Evolutionary conservation across 768 basidiomycete genomes (phyloP), one percentile per base, ranked within the genome.

Genomic region (Rhodocollybia butyracea): DNA sequence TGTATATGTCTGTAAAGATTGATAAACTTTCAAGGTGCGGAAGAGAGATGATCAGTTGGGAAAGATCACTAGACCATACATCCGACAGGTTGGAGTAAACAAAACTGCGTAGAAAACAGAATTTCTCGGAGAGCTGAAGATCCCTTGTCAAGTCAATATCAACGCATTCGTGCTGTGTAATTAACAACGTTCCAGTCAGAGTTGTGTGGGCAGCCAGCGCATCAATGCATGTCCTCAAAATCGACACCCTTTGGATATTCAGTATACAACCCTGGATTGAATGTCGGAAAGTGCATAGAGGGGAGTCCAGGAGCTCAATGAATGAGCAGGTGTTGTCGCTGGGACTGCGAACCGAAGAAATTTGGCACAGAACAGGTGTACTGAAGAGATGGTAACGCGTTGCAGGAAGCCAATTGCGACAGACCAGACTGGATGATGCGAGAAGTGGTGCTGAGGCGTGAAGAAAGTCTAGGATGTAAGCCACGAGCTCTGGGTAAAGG

Each of bases 321-420:
- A 54, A 54, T 8, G 39, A 4, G 2, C 19, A 19, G 5, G 39
- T 54, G 42, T 54, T 54, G 21, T 54, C 39, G 31, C 43, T 54
- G 39, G 52, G 38, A 32, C 40, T 32, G 30, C 52, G 52, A 24
- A 11, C 39, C n/a, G 43, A 30, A 19, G 52, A 54, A 27, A 42
- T 11, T 21, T 54, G 39, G 21, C 43, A 54, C 39, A 54, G 24
- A 24, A 54, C 52, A 19, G 52, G 52, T 41, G 22, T 54, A 13
- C 52, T 38, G 29, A 54, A 54, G 38, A 54, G 52, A 40, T 54
- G 52, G 42, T 54, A 42, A 13, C 52, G 52, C 12, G 52, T 54
- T 32, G 52, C 19, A 24, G 42, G 39, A n/a, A 54, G 42, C 52
- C 52, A 54, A 26, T 21, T 40, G 19, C 39, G 38, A 54, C 17